These are phyloP conservation scores for Miamiensis avidus DNA, from an alignment of 169 alveolate genomes.

Conservation along the genomic window DNA sequence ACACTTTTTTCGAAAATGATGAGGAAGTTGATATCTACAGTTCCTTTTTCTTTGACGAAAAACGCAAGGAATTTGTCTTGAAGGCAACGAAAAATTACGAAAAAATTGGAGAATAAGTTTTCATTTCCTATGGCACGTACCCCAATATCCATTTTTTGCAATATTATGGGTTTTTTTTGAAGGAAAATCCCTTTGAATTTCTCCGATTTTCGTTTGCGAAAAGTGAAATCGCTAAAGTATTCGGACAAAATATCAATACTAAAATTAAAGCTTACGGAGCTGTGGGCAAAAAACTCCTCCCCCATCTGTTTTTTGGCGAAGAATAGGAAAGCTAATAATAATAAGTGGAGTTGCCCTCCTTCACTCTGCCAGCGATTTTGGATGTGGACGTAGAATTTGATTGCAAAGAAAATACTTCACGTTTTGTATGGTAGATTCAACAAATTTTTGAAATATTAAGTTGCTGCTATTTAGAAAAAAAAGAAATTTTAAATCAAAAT, in stretches of 20 bases:
- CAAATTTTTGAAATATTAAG: background rate
- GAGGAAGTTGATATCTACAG: background rate
- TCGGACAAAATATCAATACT: background rate
- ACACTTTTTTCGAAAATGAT: background rate
- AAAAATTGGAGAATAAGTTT: background rate
- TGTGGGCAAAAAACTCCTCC: background rate
- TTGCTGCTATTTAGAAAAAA: background rate
- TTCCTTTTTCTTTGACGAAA: background rate
- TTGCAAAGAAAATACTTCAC: background rate
- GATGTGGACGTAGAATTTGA: background rate
- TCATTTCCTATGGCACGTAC: slow-evolving; percentile 12
- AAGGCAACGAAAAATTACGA: slow-evolving; percentile 5
- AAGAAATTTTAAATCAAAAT: too few relatives aligned
- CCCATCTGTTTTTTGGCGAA: background rate
- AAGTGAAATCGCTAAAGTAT: background rate
- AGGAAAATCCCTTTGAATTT: background rate
- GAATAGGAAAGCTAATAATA: background rate
- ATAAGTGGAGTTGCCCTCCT: too few relatives aligned
- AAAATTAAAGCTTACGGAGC: background rate
- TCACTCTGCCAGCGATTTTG: too few relatives aligned
- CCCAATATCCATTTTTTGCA: slow-evolving; percentile 7
- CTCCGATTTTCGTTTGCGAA: background rate
- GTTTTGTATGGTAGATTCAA: background rate
- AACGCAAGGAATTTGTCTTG: slow-evolving; percentile 7
- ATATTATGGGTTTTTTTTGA: slow-evolving; percentile 10